Conservation (phyloP, 2,329 filamentous ascomycete genomes). For the Pseudocercospora macadamiae region DNA sequence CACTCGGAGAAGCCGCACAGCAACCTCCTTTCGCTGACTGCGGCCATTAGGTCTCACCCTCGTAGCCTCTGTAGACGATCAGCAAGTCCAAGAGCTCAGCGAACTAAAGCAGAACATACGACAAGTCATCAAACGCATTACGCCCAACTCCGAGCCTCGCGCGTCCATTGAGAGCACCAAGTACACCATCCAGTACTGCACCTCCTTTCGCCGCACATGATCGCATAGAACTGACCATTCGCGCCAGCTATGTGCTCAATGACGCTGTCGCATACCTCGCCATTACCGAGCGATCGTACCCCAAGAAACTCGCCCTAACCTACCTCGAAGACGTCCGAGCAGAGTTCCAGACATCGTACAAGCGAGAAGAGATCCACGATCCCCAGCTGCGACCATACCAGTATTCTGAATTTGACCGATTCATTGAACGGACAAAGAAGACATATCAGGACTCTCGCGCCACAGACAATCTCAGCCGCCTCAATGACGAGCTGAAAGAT, state of each 20-base stretch:
- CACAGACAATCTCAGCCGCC: constrained; percentile 86
- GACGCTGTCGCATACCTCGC: constrained; percentile 85
- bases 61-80: constrained; percentile 91
- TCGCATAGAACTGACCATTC: constrained; percentile 26
- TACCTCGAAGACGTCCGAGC: constrained; percentile 90
- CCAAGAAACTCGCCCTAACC: constrained; percentile 96
- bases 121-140: constrained; percentile 84
- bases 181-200: constrained; percentile 80
- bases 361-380: constrained; percentile 70
- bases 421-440: constrained; percentile 89
- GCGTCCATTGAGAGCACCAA: constrained; percentile 85
- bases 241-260: constrained; percentile 76
- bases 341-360: constrained; percentile 90
- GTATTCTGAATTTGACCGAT: constrained; percentile 97
- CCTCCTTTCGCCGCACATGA: not conserved
- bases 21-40: constrained; percentile 20
- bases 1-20: constrained; percentile 4
- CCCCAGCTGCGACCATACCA: constrained; percentile 84
- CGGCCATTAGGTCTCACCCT: constrained; percentile 77
- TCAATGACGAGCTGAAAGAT: constrained; percentile 96
- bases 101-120: constrained; percentile 92
- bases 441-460: constrained; percentile 93
- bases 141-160: constrained; percentile 84
- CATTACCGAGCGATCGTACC: constrained; percentile 92
- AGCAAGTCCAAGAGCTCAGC: constrained; percentile 73